Base-by-base conservation (phyloP, 768 basidiomycete species). In the Rhizopogon vinicolor region DNA sequence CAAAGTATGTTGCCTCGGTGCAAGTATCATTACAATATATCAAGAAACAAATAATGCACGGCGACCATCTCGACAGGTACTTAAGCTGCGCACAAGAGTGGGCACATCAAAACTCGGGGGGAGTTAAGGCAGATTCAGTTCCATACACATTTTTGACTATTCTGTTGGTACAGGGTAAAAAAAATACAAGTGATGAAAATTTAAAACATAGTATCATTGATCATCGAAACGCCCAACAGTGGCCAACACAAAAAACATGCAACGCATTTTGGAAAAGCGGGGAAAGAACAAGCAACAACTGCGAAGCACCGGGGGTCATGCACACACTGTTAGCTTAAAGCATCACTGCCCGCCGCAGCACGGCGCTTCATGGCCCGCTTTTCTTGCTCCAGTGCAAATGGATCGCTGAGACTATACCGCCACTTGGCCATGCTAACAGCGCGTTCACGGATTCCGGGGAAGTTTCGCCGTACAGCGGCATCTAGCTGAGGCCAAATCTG, bases 401-500 rank as follows among this genome's bases (percentile, higher is more conserved):
- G 78, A 14, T 85, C 82, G 45, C 77, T 78, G 41, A 89, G 70
- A 56, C 78, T 80, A 56, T 76, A 78, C 55, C 75, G 74, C 56
- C 78, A 75, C 58, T 74, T 75, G 57, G 64, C 75, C 31, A 65
- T 66, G 9, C 64, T 68, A 33, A 76, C 74, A 16, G 67, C 62
- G 25, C 81, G 79, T 66, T 84, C 82, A 55, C 75, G 78, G 56
- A 91, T 65, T 4, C 66, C 63, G 3, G 90, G 87, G 65, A 89
- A 89, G 2, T 77, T 68, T 25, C 74, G 70, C 50, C 75, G 73
- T 22, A 93, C 74, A 19, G 81, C 73, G 43, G 70, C 70, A 58
- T 93, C 91, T 10, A 96, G 78, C 60, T 85, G 74, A 2, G 90
- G 91, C 92, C 92, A 95, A 59, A 95, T 94, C 68, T 93, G 90